Evolutionary conservation across 106 monocot genomes (phyloP), one percentile per base, ranked within the genome.

Genomic region (Allium cepa): DNA sequence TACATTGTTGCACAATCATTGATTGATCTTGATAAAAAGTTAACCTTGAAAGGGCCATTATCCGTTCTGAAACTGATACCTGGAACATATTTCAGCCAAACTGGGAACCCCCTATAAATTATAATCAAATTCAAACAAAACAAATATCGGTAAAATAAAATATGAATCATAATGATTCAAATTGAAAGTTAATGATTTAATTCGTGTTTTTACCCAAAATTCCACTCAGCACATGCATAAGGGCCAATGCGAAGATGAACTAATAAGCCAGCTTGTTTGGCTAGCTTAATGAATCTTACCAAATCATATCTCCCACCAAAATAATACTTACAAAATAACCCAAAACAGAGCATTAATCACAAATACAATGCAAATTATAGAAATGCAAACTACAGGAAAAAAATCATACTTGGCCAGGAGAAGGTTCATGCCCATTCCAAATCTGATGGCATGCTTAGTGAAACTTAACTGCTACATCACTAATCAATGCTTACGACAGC

Each of bases 141-240:
- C 1, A 51, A 51, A 14, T 14, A 50, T 8, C 9, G 17, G 8
- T 26, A 48, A 16, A 60, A 8, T 45, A 12, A 15, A 15, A 15
- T 55, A 2, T 55, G 11, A 55, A 71, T 14, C 60, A 61, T 56
- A 45, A 61, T 51, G 3, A 17, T 70, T 12, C 46, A 73, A 49
- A 12, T 78, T 26, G 59, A 49, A 67, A 18, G 0, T 26, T 15
- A 22, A 61, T 10, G 3, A 16, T 4, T 55, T 36, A 5, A 36
- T 36, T 5, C 5, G 36, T 28, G 17, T 10, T 17, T 10, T 60
- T 78, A 97, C 96, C 96, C 96, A 72, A 97, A 86, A 67, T 97
- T 97, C 96, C 88, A 97, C 59, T 97, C 96, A 15, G 96, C 91
- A 68, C 92, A 92, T 68, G 86, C 84, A 75, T 84, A 97, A 51